Percentiles rank a stretch among this genome's conserved stretches.
phyloP scores from a whole-genome alignment of 805 yeast genomes.

The Debaryomyces tyrocola region DNA sequence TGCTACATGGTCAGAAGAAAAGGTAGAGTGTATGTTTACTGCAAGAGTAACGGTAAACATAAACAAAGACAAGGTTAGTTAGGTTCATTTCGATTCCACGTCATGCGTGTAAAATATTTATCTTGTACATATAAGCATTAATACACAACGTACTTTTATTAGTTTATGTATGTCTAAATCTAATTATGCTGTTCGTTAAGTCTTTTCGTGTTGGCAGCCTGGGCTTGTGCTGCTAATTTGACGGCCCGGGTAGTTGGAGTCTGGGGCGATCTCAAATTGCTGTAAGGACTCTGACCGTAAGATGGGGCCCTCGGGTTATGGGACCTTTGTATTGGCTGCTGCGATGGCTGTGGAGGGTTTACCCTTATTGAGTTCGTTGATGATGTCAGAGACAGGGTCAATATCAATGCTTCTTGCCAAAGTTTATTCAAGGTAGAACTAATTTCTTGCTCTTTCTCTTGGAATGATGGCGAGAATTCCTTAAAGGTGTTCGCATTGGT shows the following conservation, averaged over 20 bases:
- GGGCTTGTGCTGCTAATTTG: constrained; percentile 24
- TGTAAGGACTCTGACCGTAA: constrained; percentile 12
- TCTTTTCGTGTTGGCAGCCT: not conserved
- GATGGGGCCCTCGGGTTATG: constrained; percentile 20
- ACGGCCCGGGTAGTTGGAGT: constrained; percentile 38
- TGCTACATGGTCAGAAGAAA: constrained; percentile 91
- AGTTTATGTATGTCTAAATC: not conserved
- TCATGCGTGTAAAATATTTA: not conserved
- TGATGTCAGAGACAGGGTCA: constrained; percentile 13
- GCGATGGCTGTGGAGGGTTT: not conserved
- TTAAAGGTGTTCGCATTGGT: constrained; percentile 30
- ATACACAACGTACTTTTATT: not conserved
- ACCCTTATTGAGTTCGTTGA: constrained; percentile 4
- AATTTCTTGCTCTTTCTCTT: constrained; percentile 32
- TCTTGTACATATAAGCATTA: constrained; percentile 1
- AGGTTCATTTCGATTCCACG: not conserved
- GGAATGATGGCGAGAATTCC: constrained; percentile 32
- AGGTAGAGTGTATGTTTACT: constrained; percentile 89
- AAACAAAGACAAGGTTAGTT: constrained; percentile 83
- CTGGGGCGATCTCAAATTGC: constrained; percentile 18
- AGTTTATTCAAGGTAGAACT: constrained; percentile 23
- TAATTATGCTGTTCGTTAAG: not conserved
- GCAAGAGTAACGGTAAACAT: constrained; percentile 91
- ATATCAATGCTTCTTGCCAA: constrained; percentile 42
- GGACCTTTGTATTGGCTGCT: constrained; percentile 14